Evolutionary conservation across 192 early-diverging fungal species (phyloP).

Genomic region (Backusella liffmaniae): DNA sequence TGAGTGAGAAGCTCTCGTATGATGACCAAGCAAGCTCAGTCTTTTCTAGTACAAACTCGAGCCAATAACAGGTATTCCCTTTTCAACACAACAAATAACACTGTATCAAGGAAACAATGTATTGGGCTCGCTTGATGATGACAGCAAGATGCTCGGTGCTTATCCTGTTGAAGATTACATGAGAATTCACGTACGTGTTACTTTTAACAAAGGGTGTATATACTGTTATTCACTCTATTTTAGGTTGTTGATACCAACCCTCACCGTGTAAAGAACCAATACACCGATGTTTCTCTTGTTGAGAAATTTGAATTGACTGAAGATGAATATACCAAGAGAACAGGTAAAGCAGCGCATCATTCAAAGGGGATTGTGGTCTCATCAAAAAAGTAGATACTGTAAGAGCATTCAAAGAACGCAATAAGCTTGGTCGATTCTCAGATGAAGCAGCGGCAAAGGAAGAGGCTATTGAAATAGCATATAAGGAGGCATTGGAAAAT

Average conservation of each 20-base stretch:
- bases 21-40: background rate
- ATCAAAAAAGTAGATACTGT: slow-evolving; percentile 64
- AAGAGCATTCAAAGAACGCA: slow-evolving; percentile 83
- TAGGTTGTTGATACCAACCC: slow-evolving; percentile 75
- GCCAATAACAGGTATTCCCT: slow-evolving; percentile 87
- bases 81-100: slow-evolving; percentile 59
- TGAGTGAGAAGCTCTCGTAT: slow-evolving; percentile 22
- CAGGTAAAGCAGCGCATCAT: slow-evolving; percentile 44
- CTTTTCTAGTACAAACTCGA: slow-evolving; percentile 71
- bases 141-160: slow-evolving; percentile 74
- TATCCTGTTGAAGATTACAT: slow-evolving; percentile 86
- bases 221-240: background rate
- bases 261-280: slow-evolving; percentile 63
- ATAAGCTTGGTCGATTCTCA: slow-evolving; percentile 86
- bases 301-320: slow-evolving; percentile 92
- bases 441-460: slow-evolving; percentile 50
- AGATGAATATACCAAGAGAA: slow-evolving; percentile 81
- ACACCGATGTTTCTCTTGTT: slow-evolving; percentile 85
- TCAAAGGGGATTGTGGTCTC: background rate
- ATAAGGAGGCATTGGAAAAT: slow-evolving; percentile 55
- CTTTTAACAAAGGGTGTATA: background rate
- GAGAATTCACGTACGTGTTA: slow-evolving; percentile 60
- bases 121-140: slow-evolving; percentile 54
- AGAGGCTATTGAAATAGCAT: slow-evolving; percentile 17
- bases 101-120: slow-evolving; percentile 56